Percentiles rank a stretch among this genome's conserved stretches.
Evolutionary conservation across 352 stramenopile genomes (phyloP).

Genomic region (Phytophthora sojae): DNA sequence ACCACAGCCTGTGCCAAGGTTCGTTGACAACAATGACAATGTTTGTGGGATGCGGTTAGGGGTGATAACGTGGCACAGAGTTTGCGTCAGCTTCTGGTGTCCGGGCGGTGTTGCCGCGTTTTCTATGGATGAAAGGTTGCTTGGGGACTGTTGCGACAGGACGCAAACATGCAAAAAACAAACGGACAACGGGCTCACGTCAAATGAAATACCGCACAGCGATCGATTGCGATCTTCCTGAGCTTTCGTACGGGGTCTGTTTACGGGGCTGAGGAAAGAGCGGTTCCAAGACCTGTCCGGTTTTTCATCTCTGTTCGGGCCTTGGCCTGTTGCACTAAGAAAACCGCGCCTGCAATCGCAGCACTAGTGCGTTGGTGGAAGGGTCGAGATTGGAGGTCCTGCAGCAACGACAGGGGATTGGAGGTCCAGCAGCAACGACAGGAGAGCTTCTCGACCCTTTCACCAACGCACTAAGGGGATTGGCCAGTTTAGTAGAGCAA

Average conservation of each 20-base stretch:
- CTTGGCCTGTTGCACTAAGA: not conserved
- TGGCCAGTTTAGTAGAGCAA: too few species aligned
- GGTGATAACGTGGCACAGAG: not conserved
- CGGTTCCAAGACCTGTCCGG: not conserved
- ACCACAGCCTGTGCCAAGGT: too few species aligned
- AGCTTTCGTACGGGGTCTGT: too few species aligned
- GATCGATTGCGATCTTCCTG: slow-evolving; percentile 1
- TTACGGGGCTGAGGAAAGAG: not conserved
- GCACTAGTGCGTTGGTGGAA: not conserved
- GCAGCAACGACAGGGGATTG: too few species aligned
- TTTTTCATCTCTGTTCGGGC: not conserved
- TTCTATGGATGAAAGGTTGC: not conserved
- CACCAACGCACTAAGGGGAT: too few species aligned
- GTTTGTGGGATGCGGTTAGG: not conserved
- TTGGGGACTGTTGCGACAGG: not conserved
- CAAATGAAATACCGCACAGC: not conserved
- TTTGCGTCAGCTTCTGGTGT: not conserved
- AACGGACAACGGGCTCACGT: not conserved
- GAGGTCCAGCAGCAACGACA: too few species aligned
- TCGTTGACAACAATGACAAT: too few species aligned
- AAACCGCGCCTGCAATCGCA: not conserved
- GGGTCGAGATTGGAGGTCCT: too few species aligned
- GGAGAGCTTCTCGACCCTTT: too few species aligned
- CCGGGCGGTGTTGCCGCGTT: not conserved
- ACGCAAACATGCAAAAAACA: not conserved